phyloP scores from a whole-genome alignment of 495 filamentous ascomycete genomes.

The Aspergillus ellipticus region DNA sequence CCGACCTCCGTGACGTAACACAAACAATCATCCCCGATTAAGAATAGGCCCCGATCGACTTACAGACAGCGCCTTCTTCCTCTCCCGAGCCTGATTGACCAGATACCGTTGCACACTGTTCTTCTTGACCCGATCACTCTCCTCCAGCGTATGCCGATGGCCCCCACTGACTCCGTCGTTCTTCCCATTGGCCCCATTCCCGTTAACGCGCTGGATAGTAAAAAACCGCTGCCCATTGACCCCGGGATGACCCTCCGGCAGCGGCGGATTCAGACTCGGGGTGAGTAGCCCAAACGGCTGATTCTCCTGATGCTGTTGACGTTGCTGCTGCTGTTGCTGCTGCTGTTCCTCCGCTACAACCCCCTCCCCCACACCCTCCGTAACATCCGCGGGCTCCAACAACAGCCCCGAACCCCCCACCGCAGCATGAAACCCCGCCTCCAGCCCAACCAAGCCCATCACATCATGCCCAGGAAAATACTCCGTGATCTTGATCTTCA shows the following conservation, averaged over 20 bases:
- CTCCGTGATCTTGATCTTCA: slow-evolving; percentile 91
- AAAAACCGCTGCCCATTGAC: slow-evolving; percentile 56
- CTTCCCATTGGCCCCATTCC: slow-evolving; percentile 71
- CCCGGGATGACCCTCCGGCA: slow-evolving; percentile 42
- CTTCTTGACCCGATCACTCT: slow-evolving; percentile 83
- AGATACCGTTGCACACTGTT: slow-evolving; percentile 69
- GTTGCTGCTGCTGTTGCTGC: slow-evolving; percentile 7
- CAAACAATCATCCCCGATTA: slow-evolving; percentile 12
- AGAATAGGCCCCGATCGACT: slow-evolving; percentile 21
- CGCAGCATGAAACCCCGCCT: background rate
- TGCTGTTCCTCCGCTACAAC: background rate
- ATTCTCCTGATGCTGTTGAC: slow-evolving; percentile 15
- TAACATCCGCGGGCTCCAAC: background rate
- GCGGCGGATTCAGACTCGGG: slow-evolving; percentile 28
- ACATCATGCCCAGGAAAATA: slow-evolving; percentile 57
- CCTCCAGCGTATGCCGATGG: slow-evolving; percentile 73
- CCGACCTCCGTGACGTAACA: slow-evolving; percentile 19
- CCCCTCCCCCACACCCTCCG: background rate
- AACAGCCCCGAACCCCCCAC: background rate
- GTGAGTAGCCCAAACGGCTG: slow-evolving; percentile 44
- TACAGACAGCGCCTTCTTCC: slow-evolving; percentile 61
- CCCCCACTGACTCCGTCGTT: slow-evolving; percentile 60
- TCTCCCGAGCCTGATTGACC: slow-evolving; percentile 63
- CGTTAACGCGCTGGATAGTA: slow-evolving; percentile 74
- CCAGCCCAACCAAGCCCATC: slow-evolving; percentile 9